These are phyloP conservation scores for Saccharomycopsis capsularis DNA, from an alignment of 805 yeast species.

Conservation along the genomic window DNA sequence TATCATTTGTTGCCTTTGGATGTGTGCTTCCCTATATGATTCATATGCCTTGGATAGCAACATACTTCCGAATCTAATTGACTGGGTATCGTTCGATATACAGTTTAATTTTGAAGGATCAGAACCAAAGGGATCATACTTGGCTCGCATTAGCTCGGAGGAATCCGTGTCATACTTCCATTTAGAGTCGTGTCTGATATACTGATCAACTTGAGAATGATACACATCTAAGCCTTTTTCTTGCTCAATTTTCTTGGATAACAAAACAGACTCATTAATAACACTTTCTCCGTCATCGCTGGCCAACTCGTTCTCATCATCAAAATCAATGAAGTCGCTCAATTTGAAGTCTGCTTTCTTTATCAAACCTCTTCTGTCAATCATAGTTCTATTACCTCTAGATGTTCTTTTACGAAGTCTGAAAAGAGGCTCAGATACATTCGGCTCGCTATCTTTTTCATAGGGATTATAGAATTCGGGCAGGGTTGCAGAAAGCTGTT, in stretches of 20 bases:
- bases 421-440: constrained; percentile 35
- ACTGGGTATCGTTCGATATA: constrained; percentile 79
- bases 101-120: constrained; percentile 83
- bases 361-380: constrained; percentile 64
- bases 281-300: constrained; percentile 21
- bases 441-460: constrained; percentile 21
- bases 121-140: constrained; percentile 48
- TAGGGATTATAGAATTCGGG: constrained; percentile 34
- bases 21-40: constrained; percentile 63
- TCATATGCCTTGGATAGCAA: constrained; percentile 81
- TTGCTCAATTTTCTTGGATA: constrained; percentile 11
- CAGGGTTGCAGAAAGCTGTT: not conserved
- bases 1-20: constrained; percentile 53
- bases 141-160: constrained; percentile 31
- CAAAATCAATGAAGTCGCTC: constrained; percentile 32
- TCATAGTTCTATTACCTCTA: constrained; percentile 58
- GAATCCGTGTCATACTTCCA: constrained; percentile 64
- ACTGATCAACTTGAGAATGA: constrained; percentile 38
- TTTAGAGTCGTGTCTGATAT: constrained; percentile 47
- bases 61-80: constrained; percentile 89
- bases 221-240: constrained; percentile 35
- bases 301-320: constrained; percentile 29
- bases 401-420: constrained; percentile 71
- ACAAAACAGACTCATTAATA: constrained; percentile 7
- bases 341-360: constrained; percentile 29